Conservation (phyloP, 2,329 filamentous ascomycete species). For the Botrytis deweyae region DNA sequence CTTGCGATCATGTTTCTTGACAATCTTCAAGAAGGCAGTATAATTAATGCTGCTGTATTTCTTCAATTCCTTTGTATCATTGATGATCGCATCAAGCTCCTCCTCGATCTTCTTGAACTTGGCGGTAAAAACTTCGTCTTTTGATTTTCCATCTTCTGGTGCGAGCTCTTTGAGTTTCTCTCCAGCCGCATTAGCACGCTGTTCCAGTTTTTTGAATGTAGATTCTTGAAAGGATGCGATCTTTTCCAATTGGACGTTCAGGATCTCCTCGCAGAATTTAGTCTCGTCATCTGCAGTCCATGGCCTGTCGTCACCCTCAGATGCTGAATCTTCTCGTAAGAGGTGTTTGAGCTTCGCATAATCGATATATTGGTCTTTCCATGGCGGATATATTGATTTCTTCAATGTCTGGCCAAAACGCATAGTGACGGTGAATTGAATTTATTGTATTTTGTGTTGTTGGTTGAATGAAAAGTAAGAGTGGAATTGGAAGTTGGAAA, state of each 20-base stretch:
- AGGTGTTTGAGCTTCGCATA: conserved; percentile 90
- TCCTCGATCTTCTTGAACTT: conserved; percentile 68
- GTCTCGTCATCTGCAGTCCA: conserved; percentile 97
- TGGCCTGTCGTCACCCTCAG: conserved; percentile 53
- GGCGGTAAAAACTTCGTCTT: conserved; percentile 49
- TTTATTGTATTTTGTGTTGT: neutral
- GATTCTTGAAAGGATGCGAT: conserved; percentile 85
- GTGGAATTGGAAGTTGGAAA: conserved; percentile 10
- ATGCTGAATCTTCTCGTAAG: conserved; percentile 67
- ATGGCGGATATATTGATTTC: conserved; percentile 76
- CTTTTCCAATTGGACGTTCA: conserved; percentile 94
- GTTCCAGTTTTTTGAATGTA: conserved; percentile 60
- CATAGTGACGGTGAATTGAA: conserved; percentile 56
- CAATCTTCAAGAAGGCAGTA: conserved; percentile 95
- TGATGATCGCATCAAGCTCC: conserved; percentile 84
- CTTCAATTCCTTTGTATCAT: conserved; percentile 89
- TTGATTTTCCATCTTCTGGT: conserved; percentile 56
- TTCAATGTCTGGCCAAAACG: conserved; percentile 89
- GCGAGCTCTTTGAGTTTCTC: conserved; percentile 77
- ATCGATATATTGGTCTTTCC: conserved; percentile 93
- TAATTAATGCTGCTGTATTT: conserved; percentile 97
- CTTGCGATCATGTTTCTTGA: conserved; percentile 98
- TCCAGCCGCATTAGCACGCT: conserved; percentile 55
- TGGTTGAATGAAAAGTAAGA: neutral
- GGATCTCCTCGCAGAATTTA: conserved; percentile 88